A percentile compares a stretch with the other conserved stretches of the same genome.
phyloP scores from a whole-genome alignment of 2,329 filamentous ascomycete genomes.

The Trichoderma semiorbis region DNA sequence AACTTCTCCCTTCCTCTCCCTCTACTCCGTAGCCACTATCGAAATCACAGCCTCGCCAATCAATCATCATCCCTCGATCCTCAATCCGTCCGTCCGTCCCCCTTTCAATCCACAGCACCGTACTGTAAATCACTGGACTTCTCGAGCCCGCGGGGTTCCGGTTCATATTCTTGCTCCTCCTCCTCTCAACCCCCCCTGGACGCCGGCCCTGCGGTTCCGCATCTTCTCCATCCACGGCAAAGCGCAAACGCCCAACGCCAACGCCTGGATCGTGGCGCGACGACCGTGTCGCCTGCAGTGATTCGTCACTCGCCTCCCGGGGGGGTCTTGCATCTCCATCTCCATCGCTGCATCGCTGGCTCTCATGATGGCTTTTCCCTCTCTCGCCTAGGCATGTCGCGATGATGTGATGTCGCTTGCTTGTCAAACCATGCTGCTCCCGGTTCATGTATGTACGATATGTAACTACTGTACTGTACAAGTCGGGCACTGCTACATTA shows the following conservation, averaged over 20 bases:
- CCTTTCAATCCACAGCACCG: not conserved
- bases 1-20: not conserved
- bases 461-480: not conserved
- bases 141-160: conserved; percentile 1
- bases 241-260: not conserved
- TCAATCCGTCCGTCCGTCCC: not conserved
- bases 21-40: not conserved
- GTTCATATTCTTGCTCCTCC: not conserved
- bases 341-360: not conserved
- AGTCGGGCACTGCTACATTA: not conserved
- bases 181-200: not conserved
- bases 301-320: not conserved
- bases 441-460: not conserved
- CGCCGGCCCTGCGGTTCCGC: conserved; percentile 4
- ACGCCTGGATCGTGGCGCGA: not conserved
- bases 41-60: not conserved
- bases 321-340: not conserved
- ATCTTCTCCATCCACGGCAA: not conserved
- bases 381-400: conserved; percentile 1
- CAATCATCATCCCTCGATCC: not conserved
- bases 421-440: not conserved
- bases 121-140: conserved; percentile 2
- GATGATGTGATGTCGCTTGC: conserved; percentile 12
- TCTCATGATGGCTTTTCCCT: not conserved
- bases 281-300: not conserved